Conservation (phyloP, 75 land plant species). For the Pinus tabuliformis region DNA sequence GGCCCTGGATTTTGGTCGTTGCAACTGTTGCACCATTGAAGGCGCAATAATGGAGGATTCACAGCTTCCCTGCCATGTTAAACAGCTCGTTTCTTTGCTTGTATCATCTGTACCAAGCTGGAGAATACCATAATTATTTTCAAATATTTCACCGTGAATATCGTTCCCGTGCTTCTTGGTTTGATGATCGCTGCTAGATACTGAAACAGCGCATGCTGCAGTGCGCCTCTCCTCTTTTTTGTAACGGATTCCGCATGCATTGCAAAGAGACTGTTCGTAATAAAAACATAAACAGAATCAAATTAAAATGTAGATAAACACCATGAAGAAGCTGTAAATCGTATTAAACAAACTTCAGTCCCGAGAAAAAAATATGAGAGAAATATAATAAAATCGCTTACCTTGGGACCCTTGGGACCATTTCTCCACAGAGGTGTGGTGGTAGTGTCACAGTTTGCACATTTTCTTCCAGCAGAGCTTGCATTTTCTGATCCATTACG, state of each 20-base stretch:
- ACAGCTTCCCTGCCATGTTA: slow-evolving; percentile 7
- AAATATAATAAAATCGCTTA: slow-evolving; percentile 6
- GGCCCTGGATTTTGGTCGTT: neutral
- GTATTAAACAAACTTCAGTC: neutral
- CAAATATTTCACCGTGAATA: neutral
- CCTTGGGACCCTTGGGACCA: slow-evolving; percentile 48
- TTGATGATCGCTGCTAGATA: neutral
- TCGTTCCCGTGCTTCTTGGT: neutral
- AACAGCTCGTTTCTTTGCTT: neutral
- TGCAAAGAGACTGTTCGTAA: slow-evolving; percentile 31
- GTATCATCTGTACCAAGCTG: neutral
- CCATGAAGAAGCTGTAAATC: neutral
- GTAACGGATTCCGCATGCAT: slow-evolving; percentile 41
- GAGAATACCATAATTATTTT: neutral
- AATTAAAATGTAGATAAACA: neutral
- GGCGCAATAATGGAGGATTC: neutral
- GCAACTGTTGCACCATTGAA: neutral
- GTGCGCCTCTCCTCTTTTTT: slow-evolving; percentile 34
- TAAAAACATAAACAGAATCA: neutral
- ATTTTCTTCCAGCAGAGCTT: slow-evolving; percentile 11
- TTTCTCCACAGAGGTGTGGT: slow-evolving; percentile 45
- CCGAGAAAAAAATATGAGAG: neutral
- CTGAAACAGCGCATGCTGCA: neutral
- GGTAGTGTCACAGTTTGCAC: slow-evolving; percentile 35
- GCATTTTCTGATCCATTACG: slow-evolving; percentile 6